Evolutionary conservation across 345 rosid genomes (phyloP), one percentile per base, ranked within the genome.

Genomic region (Tarenaya hassleriana): DNA sequence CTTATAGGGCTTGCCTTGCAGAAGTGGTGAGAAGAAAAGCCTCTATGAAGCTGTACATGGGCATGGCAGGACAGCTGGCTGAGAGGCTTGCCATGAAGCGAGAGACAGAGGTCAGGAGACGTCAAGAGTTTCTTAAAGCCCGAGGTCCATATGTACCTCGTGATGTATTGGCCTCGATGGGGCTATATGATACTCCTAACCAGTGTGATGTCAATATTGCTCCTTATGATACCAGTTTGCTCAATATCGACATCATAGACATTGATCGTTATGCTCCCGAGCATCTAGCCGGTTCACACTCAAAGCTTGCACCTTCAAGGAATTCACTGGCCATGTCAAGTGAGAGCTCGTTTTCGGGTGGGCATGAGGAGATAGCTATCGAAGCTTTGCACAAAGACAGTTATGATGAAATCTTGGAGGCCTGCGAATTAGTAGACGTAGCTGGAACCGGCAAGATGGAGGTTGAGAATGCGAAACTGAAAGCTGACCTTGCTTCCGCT

Each of bases 401-500:
- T 39, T 29, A 62, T 19, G 82, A 66, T 45, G 88, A 75, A 52
- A 71, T 80, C 39, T 81, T 78, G 19, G 92, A 78, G 59, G 77
- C 66, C 38, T 76, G 73, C 74, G 94, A 88, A 35, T 55, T 83
- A 62, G 57, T 77, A 51, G 97, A 88, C 66, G 78, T 94, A 56
- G 91, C 88, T 55, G 99, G 99, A 58, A 94, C 99, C 29, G 83
- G 94, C 76, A 86, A 75, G 74, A 60, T 78, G 66, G 99, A 94
- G 74, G 99, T 94, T 56, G 97, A 94, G 77, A 94, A 88, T 69
- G 94, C 91, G 64, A 94, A 75, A 70, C 74, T 94, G 62, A 94
- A 83, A 79, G 99, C 99, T 43, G 97, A 94, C 39, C 94, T 88
- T 69, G 99, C 99, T 73, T 83, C 95, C 59, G 86, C 84, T 21